Evolutionary conservation across 352 stramenopile species (phyloP), one percentile per base, ranked within the genome.

Genomic region (Pythium chondricola): DNA sequence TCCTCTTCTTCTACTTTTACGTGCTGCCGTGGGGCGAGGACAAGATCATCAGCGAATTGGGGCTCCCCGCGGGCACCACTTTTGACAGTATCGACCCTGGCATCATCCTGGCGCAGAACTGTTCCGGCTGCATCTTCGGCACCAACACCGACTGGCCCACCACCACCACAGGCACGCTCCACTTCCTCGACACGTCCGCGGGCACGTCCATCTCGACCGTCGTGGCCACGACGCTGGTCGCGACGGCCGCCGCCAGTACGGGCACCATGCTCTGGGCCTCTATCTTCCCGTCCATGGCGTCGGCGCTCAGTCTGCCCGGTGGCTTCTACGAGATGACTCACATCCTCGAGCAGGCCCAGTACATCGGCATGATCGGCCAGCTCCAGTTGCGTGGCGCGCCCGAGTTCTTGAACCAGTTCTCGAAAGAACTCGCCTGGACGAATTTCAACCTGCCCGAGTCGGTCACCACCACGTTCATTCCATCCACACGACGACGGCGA

Each of bases 301-400:
- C 78, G 7, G 65, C 64, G 17, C 42, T 86, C 25, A 91, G 80
- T 56, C 74, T 87, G 37, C 76, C 79, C 0, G 65, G 61, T 22
- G 77, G 77, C 2, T 89, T 89, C 51, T 88, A 90, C 52, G 83
- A 93, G 58, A 88, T 94, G 70, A 85, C 75, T 8, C 75, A 88
- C 56, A 89, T 94, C 44, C 56, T 94, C 37, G 83, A 92, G 53
- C 81, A 92, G 57, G 79, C 74, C 9, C 83, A 94, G 57, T 93
- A 92, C 54, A 83, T 83, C 33, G 63, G 77, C 27, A 85, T 91
- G 65, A 88, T 94, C 56, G 83, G 76, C 41, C 83, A 94, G 48
- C 57, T 94, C 8, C 64, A 80, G 27, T 74, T 91, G 33, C 53
- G 74, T 21, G 83, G 81, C 30, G 76, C 82, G 11, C 83, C 83